Evolutionary conservation across 2,329 filamentous ascomycete species (phyloP).

Genomic region (Monilinia fructigena): DNA sequence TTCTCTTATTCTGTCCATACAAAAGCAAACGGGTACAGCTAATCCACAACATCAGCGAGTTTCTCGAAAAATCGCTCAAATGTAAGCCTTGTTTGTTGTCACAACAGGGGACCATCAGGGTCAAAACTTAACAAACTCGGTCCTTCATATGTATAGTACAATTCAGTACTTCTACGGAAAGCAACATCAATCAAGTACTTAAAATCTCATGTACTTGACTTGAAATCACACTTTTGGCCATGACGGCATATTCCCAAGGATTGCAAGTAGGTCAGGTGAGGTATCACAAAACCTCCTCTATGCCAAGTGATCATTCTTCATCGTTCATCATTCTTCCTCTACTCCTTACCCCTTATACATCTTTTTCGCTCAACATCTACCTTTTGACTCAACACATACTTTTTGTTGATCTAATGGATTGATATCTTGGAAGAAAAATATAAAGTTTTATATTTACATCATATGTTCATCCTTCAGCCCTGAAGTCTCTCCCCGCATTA

Average conservation of each 20-base stretch:
- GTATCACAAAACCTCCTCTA: neutral
- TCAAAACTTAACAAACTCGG: neutral
- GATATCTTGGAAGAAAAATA: neutral
- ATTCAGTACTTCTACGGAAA: neutral
- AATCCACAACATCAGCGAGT: conserved; percentile 15
- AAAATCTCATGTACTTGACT: neutral
- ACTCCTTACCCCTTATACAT: neutral
- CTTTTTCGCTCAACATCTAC: neutral
- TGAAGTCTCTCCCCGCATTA: neutral
- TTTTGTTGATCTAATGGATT: neutral
- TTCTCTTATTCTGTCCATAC: neutral
- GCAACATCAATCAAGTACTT: neutral
- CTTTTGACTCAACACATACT: neutral
- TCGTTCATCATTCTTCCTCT: no score
- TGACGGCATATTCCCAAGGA: conserved; percentile 6
- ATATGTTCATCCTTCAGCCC: neutral
- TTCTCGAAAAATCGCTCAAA: conserved; percentile 19
- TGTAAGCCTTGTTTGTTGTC: conserved; percentile 14
- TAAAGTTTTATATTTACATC: neutral
- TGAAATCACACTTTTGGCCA: neutral
- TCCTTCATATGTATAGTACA: neutral
- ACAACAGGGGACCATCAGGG: conserved; percentile 12
- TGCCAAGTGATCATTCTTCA: neutral
- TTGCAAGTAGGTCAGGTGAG: neutral
- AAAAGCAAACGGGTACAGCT: conserved; percentile 7